Base-by-base conservation (phyloP, 2,329 filamentous ascomycete species). In the Phoma sp. region DNA sequence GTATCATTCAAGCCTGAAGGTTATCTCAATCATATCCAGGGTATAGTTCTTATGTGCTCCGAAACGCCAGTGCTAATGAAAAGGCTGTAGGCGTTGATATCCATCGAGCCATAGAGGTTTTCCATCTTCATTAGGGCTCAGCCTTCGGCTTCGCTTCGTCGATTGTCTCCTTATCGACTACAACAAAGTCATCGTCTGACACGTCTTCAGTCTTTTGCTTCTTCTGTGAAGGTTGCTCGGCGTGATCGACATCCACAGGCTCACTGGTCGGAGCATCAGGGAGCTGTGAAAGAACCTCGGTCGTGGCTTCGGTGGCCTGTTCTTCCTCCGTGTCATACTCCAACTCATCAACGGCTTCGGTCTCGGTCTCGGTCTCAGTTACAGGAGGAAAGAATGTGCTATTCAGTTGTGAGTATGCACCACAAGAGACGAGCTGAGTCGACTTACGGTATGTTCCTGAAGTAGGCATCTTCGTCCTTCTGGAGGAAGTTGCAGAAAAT, bases 401-500 rank as follows among this genome's bases (percentile, higher is more conserved):
- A 43, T 25, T 11, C 12, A 15, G 7, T n/a, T 9, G 1, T 47
- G 0, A 40, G 23, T 10, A 9, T 11, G 17, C 4, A 9, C 12
- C 2, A 14, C 14, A 9, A 0, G 0, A 45, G 1, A 33, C 10
- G 9, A n/a, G n/a, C n/a, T n/a, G 5, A 17, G 1, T n/a, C 9
- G 7, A 84, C 89, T 81, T 76, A 96, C 92, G 93, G 90, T 10
- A 96, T 75, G 29, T 81, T 76, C 20, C 83, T 64, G 45, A 87
- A 80, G 72, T 98, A 98, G 0, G 89, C 87, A 32, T 78, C 75
- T 54, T 89, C 85, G 65, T 98, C 93, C 76, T 93, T 93, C 47
- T 80, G 74, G 71, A 90, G 81, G 73, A 96, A 97, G 14, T 87
- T 90, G 68, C 93, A 93, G 77, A 98, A 96, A 15, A 96, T 82